These are phyloP conservation scores for Simmondsia chinensis DNA, from an alignment of 148 eudicot species.

Conservation along the genomic window DNA sequence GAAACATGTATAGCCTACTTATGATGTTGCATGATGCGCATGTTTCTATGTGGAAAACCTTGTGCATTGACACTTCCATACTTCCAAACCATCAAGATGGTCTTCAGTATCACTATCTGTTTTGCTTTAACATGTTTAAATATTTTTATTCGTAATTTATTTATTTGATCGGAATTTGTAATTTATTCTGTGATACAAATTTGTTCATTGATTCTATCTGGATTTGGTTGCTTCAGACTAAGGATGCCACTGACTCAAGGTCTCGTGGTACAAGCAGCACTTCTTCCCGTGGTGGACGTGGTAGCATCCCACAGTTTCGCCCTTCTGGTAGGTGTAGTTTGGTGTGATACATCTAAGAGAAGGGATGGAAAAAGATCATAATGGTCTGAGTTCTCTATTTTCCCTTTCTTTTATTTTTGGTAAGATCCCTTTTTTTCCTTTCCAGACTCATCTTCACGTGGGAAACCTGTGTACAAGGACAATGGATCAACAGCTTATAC, in stretches of 20 bases:
- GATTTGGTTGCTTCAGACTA: slow-evolving; percentile 33
- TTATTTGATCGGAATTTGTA: background rate
- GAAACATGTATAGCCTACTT: background rate
- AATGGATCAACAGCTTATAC: slow-evolving; percentile 39
- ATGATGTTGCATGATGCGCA: too few species aligned
- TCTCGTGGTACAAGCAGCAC: slow-evolving; percentile 46
- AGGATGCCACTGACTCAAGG: slow-evolving; percentile 67
- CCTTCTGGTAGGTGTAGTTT: slow-evolving; percentile 38
- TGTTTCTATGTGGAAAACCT: too few species aligned
- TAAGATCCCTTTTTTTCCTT: too few species aligned
- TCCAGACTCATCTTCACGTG: slow-evolving; percentile 45
- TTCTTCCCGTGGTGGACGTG: slow-evolving; percentile 56
- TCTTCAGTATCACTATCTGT: too few species aligned
- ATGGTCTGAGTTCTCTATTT: slow-evolving; percentile 2
- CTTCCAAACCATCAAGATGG: too few species aligned
- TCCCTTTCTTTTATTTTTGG: slow-evolving; percentile 8
- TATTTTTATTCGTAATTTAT: background rate
- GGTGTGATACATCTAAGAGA: background rate
- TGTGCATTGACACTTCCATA: too few species aligned
- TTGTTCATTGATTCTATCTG: background rate
- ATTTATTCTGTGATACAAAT: too few species aligned
- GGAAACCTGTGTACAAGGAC: slow-evolving; percentile 66
- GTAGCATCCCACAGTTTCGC: slow-evolving; percentile 30
- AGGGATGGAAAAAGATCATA: background rate
- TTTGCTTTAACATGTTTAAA: too few species aligned